Evolutionary conservation across 768 basidiomycete species (phyloP), one percentile per base, ranked within the genome.

Genomic region (Boletellus ananas): DNA sequence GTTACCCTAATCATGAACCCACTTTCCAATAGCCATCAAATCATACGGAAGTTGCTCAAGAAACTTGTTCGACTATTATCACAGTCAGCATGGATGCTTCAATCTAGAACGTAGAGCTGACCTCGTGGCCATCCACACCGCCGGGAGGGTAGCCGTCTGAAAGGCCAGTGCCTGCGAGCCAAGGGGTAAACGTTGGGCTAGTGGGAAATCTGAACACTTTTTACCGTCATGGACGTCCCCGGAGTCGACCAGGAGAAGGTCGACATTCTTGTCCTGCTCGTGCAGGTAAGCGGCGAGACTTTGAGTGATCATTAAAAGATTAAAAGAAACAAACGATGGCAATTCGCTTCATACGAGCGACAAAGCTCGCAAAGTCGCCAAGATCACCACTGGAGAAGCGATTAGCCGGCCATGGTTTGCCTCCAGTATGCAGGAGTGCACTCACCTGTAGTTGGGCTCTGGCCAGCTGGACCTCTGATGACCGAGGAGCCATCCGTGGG

Each of bases 361-460:
- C 85, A 56, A 94, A 96, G n/a, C 87, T 90, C 34, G 85, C 76
- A 62, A 94, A 87, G 47, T 55, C 89, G n/a, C 90, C 92, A 23
- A 84, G 75, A 59, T 84, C 81, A 13, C 80, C 83, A 50, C 78
- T 74, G 47, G 7, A 6, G 8, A 49, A 25, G 13, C 4, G 23
- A 11, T 49, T 34, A 47, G 41, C 5, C 10, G 29, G 12, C 35
- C 18, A 31, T 11, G 23, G 43, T 16, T 50, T 25, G 34, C 36
- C 13, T 16, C 23, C 18, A 3, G 29, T 6, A 27, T 18, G 12
- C 16, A 29, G 36, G 41, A 41, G 18, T 4, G 12, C 8, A 56
- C 74, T 46, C 48, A 78, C 77, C 78, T 79, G 66, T 87, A 90
- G 63, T 86, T 84, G 0, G 88, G 87, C 58, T 92, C 89, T 0